phyloP scores from a whole-genome alignment of 2,329 filamentous ascomycete genomes.

The Pseudogymnoascus sp. region DNA sequence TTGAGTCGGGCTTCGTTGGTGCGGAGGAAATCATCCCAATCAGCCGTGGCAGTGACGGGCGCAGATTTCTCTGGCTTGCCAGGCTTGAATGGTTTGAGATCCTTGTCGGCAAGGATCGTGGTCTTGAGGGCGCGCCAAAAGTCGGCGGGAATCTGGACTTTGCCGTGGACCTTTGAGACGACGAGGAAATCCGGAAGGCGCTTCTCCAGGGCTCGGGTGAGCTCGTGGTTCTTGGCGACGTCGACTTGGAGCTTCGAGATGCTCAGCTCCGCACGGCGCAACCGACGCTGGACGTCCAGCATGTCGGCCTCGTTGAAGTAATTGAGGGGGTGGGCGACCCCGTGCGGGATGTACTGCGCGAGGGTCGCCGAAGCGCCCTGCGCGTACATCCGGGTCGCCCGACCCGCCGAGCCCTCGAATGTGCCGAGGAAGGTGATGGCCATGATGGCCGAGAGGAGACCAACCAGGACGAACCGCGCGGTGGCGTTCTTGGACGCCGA shows the following conservation, averaged over 20 bases:
- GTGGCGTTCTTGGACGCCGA: background rate
- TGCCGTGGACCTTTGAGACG: conserved; percentile 46
- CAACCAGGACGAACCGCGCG: background rate
- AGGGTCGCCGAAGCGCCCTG: conserved; percentile 8
- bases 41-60: background rate
- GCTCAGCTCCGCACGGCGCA: conserved; percentile 12
- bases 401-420: background rate
- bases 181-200: conserved; percentile 51
- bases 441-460: background rate
- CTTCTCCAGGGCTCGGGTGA: conserved; percentile 33
- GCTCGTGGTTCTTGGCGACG: conserved; percentile 26
- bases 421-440: background rate
- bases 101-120: conserved; percentile 41
- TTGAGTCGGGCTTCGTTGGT: conserved; percentile 39
- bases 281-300: conserved; percentile 18
- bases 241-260: conserved; percentile 19
- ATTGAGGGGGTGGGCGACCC: conserved; percentile 16
- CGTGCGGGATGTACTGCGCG: conserved; percentile 21
- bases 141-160: conserved; percentile 46
- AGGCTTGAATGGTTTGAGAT: background rate
- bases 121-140: conserved; percentile 60
- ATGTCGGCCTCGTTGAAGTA: conserved; percentile 18
- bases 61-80: background rate
- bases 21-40: conserved; percentile 36
- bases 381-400: conserved; percentile 1